Evolutionary conservation across 306 rosid species (phyloP), one percentile per base, ranked within the genome.

Genomic region (Ochetophila trinervis): DNA sequence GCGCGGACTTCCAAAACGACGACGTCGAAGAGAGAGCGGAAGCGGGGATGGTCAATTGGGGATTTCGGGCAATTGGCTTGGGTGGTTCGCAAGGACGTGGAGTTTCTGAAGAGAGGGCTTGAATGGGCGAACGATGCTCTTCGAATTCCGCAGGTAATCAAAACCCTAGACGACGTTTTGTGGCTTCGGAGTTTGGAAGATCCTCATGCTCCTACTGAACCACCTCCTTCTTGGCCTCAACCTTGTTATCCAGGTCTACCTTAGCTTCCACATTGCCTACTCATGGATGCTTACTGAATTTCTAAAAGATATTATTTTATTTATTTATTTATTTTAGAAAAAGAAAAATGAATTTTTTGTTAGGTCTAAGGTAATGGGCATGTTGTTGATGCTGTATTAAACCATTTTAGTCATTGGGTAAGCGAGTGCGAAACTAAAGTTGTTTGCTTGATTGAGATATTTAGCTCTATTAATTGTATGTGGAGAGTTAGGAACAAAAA

Each of bases 161-260:
- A 82, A 74, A 75, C 86, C 68, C 4, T 87, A 4, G 95, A 93
- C 53, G 82, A 87, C 44, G 18, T 85, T 42, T 59, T 86, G 13
- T 93, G 96, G 98, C 91, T 93, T 71, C 86, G 97, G 11, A 51
- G 81, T 66, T 80, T 93, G 16, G 98, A 93, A 66, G 89, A 93
- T 14, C 95, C 91, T 21, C 20, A 18, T 14, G 93, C 90, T 37
- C 54, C 86, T 62, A 63, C 82, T 3, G 68, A 63, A 36, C 75
- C 89, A 4, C 14, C 73, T 32, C 84, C 86, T 63, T 71, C 78
- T 9, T 87, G 87, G 88, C 98, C 98, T 48, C 83, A 71, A n/a
- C 97, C 84, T 76, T 87, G 79, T 34, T 89, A 93, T 69, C 89
- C 96, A 82, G 98, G 98, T 91, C 59, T 27, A 3, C 17, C 15